These are phyloP conservation scores for Linnemannia elongata DNA, from an alignment of 192 early-diverging fungal genomes.

Conservation along the genomic window DNA sequence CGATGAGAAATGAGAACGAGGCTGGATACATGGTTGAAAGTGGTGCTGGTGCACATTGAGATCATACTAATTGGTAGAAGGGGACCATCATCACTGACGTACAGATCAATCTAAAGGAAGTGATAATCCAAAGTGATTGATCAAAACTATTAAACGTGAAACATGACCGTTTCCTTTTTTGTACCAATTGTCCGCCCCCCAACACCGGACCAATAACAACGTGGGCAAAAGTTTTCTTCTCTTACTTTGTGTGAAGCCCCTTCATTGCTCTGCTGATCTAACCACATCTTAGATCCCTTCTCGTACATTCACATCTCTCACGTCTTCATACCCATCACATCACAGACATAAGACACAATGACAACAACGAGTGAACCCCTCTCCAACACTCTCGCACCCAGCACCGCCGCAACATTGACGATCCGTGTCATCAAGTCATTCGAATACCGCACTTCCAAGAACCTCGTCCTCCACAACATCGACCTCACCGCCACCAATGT, in stretches of 20 bases:
- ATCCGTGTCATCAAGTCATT: constrained; percentile 92
- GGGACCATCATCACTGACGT: no score
- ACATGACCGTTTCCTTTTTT: constrained; percentile 26
- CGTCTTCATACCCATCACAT: background rate
- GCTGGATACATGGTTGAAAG: no score
- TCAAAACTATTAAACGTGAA: background rate
- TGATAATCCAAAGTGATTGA: no score
- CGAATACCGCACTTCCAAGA: constrained; percentile 89
- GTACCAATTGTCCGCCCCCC: constrained; percentile 10
- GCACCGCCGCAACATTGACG: constrained; percentile 75
- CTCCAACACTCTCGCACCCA: constrained; percentile 62
- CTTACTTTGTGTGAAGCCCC: no score
- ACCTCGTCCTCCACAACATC: constrained; percentile 81
- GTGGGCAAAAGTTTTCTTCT: background rate
- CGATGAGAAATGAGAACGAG: no score
- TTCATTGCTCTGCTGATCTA: background rate
- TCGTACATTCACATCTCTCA: background rate
- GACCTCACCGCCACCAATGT: constrained; percentile 77
- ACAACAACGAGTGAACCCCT: constrained; percentile 38
- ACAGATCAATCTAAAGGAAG: no score
- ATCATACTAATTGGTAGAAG: no score
- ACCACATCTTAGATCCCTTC: background rate
- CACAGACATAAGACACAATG: background rate
- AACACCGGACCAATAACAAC: background rate
- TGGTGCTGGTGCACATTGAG: no score